Percentiles rank a stretch among this genome's conserved stretches.
Conservation (phyloP, 257 asterid species). For the Scutellaria minor region DNA sequence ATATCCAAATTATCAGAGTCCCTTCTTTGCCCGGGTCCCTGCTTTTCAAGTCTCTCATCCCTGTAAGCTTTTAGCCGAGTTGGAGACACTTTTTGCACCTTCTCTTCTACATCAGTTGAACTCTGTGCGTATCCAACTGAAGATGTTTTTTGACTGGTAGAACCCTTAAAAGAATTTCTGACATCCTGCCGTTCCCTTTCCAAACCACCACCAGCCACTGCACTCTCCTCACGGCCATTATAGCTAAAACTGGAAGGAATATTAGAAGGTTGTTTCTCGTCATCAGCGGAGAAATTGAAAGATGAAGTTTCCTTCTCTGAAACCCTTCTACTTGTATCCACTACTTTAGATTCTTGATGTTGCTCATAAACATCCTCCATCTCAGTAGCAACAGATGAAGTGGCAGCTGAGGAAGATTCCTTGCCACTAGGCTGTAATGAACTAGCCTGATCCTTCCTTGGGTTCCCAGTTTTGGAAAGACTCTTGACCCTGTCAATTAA, state of each 20-base stretch:
- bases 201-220: conserved; percentile 43
- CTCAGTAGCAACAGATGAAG: conserved; percentile 55
- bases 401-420: conserved; percentile 66
- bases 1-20: conserved; percentile 53
- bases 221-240: conserved; percentile 63
- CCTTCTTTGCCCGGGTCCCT: conserved; percentile 52
- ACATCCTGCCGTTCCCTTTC: conserved; percentile 58
- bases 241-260: conserved; percentile 51
- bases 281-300: conserved; percentile 51
- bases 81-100: conserved; percentile 79
- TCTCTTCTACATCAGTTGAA: conserved; percentile 63
- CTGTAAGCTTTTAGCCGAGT: conserved; percentile 65
- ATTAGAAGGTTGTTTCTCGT: conserved; percentile 55
- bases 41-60: conserved; percentile 75
- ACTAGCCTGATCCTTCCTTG: conserved; percentile 71
- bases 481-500: conserved; percentile 80
- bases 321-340: conserved; percentile 58
- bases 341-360: conserved; percentile 58
- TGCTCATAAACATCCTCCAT: conserved; percentile 63
- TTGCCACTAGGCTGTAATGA: conserved; percentile 56
- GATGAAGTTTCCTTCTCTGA: conserved; percentile 62
- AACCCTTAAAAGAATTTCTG: conserved; percentile 49
- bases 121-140: conserved; percentile 51
- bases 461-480: conserved; percentile 86
- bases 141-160: conserved; percentile 61